These are phyloP conservation scores for Trichosanthes cucumerina DNA, from an alignment of 306 rosid genomes.

Conservation along the genomic window DNA sequence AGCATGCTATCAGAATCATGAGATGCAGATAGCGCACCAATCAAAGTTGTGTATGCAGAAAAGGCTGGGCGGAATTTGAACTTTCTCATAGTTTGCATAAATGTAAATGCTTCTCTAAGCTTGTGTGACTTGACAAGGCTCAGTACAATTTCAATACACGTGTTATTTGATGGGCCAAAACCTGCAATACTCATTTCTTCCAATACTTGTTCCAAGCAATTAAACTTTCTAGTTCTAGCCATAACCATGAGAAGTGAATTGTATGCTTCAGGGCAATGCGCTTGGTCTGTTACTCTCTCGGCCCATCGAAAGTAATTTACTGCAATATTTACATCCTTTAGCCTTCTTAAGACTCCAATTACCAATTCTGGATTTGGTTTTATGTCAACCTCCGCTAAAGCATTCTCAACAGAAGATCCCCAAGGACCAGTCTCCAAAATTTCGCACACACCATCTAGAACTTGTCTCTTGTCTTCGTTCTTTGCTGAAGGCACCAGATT, in stretches of 20 bases:
- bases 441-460: slow-evolving; percentile 47
- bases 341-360: slow-evolving; percentile 67
- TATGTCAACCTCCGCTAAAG: slow-evolving; percentile 33
- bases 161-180: slow-evolving; percentile 47
- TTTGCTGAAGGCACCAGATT: slow-evolving; percentile 21
- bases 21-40: slow-evolving; percentile 62
- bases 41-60: slow-evolving; percentile 76
- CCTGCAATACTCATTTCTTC: slow-evolving; percentile 94
- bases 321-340: slow-evolving; percentile 53
- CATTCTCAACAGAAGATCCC: slow-evolving; percentile 62
- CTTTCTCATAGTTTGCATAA: slow-evolving; percentile 80
- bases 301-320: slow-evolving; percentile 71
- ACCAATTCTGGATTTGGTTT: slow-evolving; percentile 58
- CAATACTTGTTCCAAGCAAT: slow-evolving; percentile 51
- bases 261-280: slow-evolving; percentile 54
- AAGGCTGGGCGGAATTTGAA: slow-evolving; percentile 86
- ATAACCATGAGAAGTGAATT: slow-evolving; percentile 71
- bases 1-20: slow-evolving; percentile 51
- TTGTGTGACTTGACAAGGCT: slow-evolving; percentile 40
- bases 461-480: slow-evolving; percentile 27
- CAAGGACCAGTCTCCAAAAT: slow-evolving; percentile 53
- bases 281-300: slow-evolving; percentile 50
- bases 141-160: slow-evolving; percentile 48
- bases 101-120: slow-evolving; percentile 50
- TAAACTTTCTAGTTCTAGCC: slow-evolving; percentile 59